Conservation (phyloP, 2,329 filamentous ascomycete genomes). For the Neocatenulostroma microsporum region DNA sequence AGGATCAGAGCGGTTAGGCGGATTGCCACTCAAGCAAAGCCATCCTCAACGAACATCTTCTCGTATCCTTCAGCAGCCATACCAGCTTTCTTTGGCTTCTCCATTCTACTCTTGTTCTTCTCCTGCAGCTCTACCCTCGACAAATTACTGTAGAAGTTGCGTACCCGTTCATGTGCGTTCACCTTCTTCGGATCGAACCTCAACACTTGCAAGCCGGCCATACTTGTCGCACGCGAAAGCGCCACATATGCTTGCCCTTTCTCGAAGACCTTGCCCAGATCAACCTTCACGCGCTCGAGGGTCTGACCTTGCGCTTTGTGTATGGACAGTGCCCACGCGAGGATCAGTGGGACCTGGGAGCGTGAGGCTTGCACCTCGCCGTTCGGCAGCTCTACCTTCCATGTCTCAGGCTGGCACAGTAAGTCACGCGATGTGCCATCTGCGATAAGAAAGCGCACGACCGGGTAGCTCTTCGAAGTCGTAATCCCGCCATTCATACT, state of each 20-base stretch:
- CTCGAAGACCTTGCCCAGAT: conserved; percentile 86
- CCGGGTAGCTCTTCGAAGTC: conserved; percentile 58
- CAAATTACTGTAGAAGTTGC: conserved; percentile 76
- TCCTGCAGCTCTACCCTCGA: conserved; percentile 56
- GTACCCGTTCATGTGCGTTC: conserved; percentile 83
- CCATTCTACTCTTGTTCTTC: conserved; percentile 29
- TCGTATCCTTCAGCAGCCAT: conserved; percentile 16
- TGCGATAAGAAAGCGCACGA: conserved; percentile 74
- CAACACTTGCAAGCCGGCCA: conserved; percentile 78
- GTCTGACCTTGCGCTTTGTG: conserved; percentile 98
- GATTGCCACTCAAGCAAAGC: not conserved
- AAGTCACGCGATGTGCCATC: conserved; percentile 71
- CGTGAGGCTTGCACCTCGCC: conserved; percentile 89
- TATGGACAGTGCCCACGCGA: conserved; percentile 95
- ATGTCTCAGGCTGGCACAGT: conserved; percentile 77
- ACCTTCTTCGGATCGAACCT: conserved; percentile 86
- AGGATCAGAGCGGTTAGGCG: too few relatives aligned
- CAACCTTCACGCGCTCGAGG: conserved; percentile 85
- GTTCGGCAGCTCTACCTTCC: conserved; percentile 96
- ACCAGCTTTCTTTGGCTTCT: conserved; percentile 8
- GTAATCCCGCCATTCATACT: conserved; percentile 33
- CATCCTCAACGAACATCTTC: conserved; percentile 13
- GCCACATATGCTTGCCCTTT: conserved; percentile 98
- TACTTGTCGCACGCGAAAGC: conserved; percentile 81
- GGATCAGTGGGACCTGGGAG: conserved; percentile 67